phyloP scores from a whole-genome alignment of 2,329 filamentous ascomycete species.

The Amylocarpus encephaloides region DNA sequence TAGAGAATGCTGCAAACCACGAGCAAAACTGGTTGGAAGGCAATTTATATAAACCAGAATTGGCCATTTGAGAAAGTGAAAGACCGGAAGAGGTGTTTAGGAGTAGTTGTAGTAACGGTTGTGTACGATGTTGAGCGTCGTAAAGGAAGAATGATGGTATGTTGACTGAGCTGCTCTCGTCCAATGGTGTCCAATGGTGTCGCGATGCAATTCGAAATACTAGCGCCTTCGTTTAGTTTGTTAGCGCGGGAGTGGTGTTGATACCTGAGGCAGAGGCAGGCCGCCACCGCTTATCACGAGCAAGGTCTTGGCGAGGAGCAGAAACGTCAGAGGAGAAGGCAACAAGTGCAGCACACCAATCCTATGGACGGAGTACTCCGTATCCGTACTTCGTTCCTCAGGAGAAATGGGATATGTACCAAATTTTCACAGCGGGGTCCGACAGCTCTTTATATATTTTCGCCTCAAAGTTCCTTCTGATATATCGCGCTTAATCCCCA shows the following conservation, averaged over 20 bases:
- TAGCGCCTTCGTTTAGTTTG: not conserved
- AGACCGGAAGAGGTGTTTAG: not conserved
- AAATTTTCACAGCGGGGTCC: slow-evolving; percentile 15
- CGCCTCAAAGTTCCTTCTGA: slow-evolving; percentile 9
- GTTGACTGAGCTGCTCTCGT: slow-evolving; percentile 3
- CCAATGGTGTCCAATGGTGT: no score
- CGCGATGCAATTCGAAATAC: not conserved
- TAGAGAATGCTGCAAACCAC: not conserved
- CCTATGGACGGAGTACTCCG: no score
- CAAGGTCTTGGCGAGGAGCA: not conserved
- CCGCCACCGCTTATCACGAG: no score
- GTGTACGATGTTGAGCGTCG: not conserved
- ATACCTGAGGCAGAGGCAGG: no score
- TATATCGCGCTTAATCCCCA: slow-evolving; percentile 20
- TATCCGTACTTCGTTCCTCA: no score
- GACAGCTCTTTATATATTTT: slow-evolving; percentile 25
- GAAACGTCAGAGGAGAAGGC: not conserved
- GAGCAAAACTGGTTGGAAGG: not conserved
- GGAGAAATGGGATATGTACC: slow-evolving; percentile 5
- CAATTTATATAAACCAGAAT: not conserved
- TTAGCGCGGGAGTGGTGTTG: not conserved
- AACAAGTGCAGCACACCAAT: not conserved
- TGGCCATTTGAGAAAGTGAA: not conserved
- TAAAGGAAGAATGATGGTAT: not conserved
- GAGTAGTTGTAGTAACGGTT: not conserved